Evolutionary conservation across 306 rosid species (phyloP).

Genomic region (Dalbergia cochinchinensis): DNA sequence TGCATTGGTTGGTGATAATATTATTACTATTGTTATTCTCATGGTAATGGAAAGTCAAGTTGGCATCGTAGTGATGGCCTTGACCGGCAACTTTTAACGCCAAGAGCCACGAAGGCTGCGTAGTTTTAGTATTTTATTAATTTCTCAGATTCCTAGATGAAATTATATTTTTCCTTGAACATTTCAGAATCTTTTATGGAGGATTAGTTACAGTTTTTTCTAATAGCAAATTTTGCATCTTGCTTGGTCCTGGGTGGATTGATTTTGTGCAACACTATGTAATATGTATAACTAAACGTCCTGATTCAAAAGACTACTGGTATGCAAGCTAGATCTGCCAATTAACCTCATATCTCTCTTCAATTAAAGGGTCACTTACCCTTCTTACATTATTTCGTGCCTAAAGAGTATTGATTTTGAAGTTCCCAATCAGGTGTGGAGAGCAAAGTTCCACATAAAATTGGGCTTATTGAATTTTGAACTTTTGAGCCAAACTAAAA

Average conservation of each 20-base stretch:
- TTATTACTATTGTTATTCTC: not conserved
- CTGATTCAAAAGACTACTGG: not conserved
- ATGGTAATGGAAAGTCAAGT: not conserved
- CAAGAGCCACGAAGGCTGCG: not conserved
- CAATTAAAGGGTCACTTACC: not conserved
- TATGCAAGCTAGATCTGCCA: not conserved
- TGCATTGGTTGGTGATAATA: too few relatives aligned
- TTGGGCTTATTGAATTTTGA: too few relatives aligned
- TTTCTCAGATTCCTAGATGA: not conserved
- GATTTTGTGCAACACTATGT: too few relatives aligned
- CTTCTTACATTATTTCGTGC: not conserved
- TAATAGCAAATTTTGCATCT: not conserved
- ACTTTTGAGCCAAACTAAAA: too few relatives aligned
- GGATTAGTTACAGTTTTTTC: not conserved
- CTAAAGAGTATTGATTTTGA: not conserved
- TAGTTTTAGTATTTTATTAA: not conserved
- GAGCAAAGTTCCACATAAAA: too few relatives aligned
- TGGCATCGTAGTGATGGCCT: not conserved
- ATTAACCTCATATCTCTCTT: not conserved
- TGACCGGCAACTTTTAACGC: not conserved
- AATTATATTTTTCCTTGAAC: not conserved
- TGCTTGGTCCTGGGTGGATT: not conserved
- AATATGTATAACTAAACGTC: too few relatives aligned
- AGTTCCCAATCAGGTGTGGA: too few relatives aligned
- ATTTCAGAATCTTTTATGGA: not conserved